These are phyloP conservation scores for Fusarium duplospermum DNA, from an alignment of 2,329 filamentous ascomycete species.

Conservation along the genomic window DNA sequence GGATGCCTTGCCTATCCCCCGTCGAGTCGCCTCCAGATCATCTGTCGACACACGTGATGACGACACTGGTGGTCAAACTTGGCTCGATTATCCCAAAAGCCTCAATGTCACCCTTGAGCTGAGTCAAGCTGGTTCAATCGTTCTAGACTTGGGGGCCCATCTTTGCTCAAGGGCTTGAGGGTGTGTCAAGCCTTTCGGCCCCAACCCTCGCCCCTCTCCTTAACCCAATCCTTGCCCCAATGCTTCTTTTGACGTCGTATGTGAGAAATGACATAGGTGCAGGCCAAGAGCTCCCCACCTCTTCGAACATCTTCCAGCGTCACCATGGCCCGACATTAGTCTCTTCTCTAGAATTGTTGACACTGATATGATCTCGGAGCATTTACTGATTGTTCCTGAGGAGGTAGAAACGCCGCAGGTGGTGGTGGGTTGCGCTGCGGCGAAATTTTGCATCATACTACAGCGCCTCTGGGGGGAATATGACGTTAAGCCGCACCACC, in stretches of 20 bases:
- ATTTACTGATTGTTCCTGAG: constrained; percentile 8
- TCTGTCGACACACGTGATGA: constrained; percentile 39
- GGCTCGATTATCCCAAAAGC: constrained; percentile 27
- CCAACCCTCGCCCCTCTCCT: not conserved
- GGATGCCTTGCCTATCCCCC: constrained; percentile 3
- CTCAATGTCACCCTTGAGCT: constrained; percentile 22
- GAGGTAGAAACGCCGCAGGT: not conserved
- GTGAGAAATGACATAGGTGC: constrained; percentile 26
- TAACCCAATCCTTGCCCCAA: constrained; percentile 18
- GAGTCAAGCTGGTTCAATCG: constrained; percentile 1
- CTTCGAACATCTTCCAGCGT: not conserved
- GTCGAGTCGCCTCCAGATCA: constrained; percentile 21
- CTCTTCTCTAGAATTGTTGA: not conserved
- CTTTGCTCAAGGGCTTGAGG: not conserved
- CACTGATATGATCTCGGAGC: not conserved
- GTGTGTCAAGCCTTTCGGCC: not conserved
- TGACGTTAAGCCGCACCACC: constrained; percentile 40
- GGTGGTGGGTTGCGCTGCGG: constrained; percentile 27
- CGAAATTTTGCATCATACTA: constrained; percentile 39
- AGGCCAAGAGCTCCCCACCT: not conserved
- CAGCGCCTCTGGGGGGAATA: constrained; percentile 18
- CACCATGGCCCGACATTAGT: constrained; percentile 4
- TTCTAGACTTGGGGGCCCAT: constrained; percentile 17
- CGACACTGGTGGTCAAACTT: constrained; percentile 27
- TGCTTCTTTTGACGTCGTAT: constrained; percentile 38